Percentiles rank a stretch among this genome's conserved stretches.
These are phyloP conservation scores for Rhynchosporium graminicola DNA, from an alignment of 2,329 filamentous ascomycete species.

Conservation along the genomic window DNA sequence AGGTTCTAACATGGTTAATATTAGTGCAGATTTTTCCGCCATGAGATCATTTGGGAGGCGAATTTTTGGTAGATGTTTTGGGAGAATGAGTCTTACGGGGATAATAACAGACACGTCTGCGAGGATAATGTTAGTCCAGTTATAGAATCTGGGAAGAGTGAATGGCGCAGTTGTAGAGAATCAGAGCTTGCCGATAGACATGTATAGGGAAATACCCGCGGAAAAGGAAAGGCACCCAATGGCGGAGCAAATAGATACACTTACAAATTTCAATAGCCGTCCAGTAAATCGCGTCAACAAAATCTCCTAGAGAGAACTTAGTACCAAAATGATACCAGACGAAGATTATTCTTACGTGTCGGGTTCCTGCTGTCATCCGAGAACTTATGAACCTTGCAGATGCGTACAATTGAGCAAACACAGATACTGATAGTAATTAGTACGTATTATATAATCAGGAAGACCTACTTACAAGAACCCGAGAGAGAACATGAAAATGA, in stretches of 20 bases:
- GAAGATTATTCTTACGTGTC: background rate
- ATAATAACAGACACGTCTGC: slow-evolving; percentile 1
- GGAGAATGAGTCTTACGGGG: background rate
- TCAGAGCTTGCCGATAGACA: background rate
- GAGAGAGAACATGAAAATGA: slow-evolving; percentile 16
- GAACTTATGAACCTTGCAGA: slow-evolving; percentile 5
- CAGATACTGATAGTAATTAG: slow-evolving; percentile 8
- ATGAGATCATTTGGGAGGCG: too few relatives aligned
- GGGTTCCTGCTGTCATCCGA: slow-evolving; percentile 9
- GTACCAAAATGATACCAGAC: background rate
- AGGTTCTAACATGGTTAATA: background rate
- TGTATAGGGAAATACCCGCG: background rate
- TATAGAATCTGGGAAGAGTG: background rate
- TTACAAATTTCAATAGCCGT: slow-evolving; percentile 11
- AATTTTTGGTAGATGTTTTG: too few relatives aligned
- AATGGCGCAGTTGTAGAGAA: background rate
- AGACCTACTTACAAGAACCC: slow-evolving; percentile 8
- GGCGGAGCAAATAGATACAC: background rate
- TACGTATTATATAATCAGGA: background rate
- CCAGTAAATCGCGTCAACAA: slow-evolving; percentile 10
- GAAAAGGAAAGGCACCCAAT: background rate
- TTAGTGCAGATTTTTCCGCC: background rate
- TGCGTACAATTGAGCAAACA: slow-evolving; percentile 16
- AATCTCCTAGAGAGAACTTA: slow-evolving; percentile 10
- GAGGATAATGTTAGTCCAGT: background rate